A percentile compares a stretch with the other conserved stretches of the same genome.
phyloP scores from a whole-genome alignment of 2,329 filamentous ascomycete genomes.

The Fusarium solani-melongenae region DNA sequence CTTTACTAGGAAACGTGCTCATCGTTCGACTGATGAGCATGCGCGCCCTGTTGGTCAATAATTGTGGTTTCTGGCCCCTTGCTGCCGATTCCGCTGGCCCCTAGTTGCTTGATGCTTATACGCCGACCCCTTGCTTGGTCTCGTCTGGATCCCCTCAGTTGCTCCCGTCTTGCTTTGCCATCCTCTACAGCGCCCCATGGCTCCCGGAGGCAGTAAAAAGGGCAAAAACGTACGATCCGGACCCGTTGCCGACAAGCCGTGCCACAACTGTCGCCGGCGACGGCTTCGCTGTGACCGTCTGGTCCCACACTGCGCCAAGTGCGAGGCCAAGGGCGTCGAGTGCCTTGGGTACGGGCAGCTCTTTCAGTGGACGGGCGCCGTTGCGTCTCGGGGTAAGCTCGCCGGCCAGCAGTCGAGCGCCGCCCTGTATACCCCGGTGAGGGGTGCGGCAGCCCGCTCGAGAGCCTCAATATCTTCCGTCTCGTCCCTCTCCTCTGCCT shows the following conservation, averaged over 20 bases:
- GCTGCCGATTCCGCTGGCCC: slow-evolving; percentile 20
- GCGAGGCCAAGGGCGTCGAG: slow-evolving; percentile 58
- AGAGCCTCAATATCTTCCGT: slow-evolving; percentile 32
- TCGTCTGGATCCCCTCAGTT: slow-evolving; percentile 15
- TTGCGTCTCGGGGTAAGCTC: slow-evolving; percentile 55
- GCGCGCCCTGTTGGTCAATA: slow-evolving; percentile 24
- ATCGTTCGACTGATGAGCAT: slow-evolving; percentile 23
- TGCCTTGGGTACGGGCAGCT: slow-evolving; percentile 66
- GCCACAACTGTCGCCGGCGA: slow-evolving; percentile 66
- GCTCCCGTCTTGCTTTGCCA: slow-evolving; percentile 1
- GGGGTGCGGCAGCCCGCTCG: slow-evolving; percentile 27
- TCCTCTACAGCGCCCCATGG: slow-evolving; percentile 29
- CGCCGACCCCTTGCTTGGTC: slow-evolving; percentile 21
- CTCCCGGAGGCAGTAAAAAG: slow-evolving; percentile 37
- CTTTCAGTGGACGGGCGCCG: slow-evolving; percentile 63
- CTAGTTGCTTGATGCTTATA: slow-evolving; percentile 22
- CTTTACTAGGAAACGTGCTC: neutral
- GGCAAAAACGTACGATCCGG: slow-evolving; percentile 41
- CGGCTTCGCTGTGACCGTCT: slow-evolving; percentile 65
- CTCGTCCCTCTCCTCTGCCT: slow-evolving; percentile 34
- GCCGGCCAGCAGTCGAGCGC: slow-evolving; percentile 54
- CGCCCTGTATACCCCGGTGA: slow-evolving; percentile 38
- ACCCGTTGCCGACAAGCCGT: slow-evolving; percentile 50
- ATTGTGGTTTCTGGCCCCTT: slow-evolving; percentile 34
- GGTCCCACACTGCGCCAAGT: slow-evolving; percentile 64